Conservation (phyloP, 495 filamentous ascomycete species). For the Aspergillus coremiiformis region DNA sequence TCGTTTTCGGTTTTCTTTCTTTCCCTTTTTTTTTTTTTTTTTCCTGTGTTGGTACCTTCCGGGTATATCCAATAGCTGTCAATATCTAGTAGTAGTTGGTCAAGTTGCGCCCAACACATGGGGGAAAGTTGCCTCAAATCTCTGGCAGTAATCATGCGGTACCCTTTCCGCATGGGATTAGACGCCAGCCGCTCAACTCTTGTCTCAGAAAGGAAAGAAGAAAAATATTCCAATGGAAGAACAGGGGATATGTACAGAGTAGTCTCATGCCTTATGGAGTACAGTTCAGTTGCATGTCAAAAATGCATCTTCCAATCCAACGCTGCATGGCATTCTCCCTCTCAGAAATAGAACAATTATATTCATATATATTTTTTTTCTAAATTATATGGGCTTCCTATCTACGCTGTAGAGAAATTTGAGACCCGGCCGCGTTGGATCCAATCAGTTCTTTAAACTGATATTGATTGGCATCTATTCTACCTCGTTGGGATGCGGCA, state of each 20-base stretch:
- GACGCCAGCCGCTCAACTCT: not conserved
- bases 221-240: too few relatives aligned
- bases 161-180: not conserved
- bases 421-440: not conserved
- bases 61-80: too few relatives aligned
- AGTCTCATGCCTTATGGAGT: not conserved
- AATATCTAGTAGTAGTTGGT: too few relatives aligned
- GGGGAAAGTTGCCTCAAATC: not conserved
- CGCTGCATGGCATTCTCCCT: not conserved
- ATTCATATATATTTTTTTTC: not conserved
- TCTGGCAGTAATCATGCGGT: not conserved
- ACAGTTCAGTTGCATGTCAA: not conserved
- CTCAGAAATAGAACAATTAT: not conserved
- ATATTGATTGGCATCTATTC: slow-evolving; percentile 1
- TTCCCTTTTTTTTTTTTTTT: not conserved
- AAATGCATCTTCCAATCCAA: not conserved
- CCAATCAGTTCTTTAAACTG: not conserved
- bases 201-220: not conserved
- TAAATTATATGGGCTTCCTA: not conserved
- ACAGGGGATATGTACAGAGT: too few relatives aligned
- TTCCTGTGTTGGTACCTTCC: too few relatives aligned
- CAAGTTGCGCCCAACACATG: slow-evolving; percentile 1
- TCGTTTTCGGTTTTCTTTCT: not conserved
- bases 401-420: not conserved
- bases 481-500: slow-evolving; percentile 13